A percentile compares a stretch with the other conserved stretches of the same genome.
Conservation (phyloP, 2,329 filamentous ascomycete species). For the Colletotrichum caudatum region DNA sequence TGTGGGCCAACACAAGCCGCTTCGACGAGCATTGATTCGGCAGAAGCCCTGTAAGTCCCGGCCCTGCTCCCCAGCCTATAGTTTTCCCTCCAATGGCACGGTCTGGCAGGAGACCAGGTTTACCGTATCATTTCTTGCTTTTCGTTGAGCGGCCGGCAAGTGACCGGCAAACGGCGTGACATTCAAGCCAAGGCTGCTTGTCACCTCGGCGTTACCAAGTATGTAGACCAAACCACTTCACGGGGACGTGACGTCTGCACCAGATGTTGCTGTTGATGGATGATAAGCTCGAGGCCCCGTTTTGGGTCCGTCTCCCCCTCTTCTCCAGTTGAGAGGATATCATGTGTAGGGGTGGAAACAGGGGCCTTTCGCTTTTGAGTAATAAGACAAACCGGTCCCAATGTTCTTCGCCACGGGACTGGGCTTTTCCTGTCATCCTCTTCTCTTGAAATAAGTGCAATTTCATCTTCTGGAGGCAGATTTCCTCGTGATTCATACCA, state of each 20-base stretch:
- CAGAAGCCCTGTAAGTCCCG: not conserved
- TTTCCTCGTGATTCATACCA: too few relatives aligned
- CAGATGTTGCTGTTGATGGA: conserved; percentile 6
- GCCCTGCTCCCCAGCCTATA: conserved; percentile 26
- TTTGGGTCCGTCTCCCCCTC: not conserved
- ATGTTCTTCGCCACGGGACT: not conserved
- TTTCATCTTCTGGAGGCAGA: not conserved
- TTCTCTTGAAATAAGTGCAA: not conserved
- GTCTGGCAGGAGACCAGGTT: not conserved
- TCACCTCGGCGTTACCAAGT: conserved; percentile 12
- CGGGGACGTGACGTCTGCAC: not conserved
- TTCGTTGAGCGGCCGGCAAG: conserved; percentile 22
- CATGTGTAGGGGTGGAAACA: conserved; percentile 10
- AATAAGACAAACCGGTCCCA: conserved; percentile 29
- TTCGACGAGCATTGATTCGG: conserved; percentile 29
- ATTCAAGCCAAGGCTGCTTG: not conserved
- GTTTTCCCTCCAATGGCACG: conserved; percentile 37
- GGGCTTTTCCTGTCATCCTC: not conserved
- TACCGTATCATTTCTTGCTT: conserved; percentile 18
- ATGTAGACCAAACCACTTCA: not conserved
- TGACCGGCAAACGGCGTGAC: not conserved
- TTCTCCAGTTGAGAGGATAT: not conserved
- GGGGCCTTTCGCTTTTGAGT: not conserved
- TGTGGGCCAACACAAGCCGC: not conserved
- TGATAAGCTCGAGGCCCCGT: not conserved